These are phyloP conservation scores for Fusarium ramigenum DNA, from an alignment of 2,329 filamentous ascomycete species.

Conservation along the genomic window DNA sequence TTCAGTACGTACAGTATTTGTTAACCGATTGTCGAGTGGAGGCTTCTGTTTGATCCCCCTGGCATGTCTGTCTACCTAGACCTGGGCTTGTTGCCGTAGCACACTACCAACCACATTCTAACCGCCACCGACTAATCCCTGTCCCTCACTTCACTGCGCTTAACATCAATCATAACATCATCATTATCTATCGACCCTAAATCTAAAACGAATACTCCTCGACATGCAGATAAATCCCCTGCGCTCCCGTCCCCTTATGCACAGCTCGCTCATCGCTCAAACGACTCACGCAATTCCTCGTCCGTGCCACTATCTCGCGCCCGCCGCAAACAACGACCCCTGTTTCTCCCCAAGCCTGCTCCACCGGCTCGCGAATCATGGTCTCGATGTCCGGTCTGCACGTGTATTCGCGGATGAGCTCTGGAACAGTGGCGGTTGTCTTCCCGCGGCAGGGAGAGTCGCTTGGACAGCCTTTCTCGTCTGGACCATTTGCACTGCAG, in stretches of 20 bases:
- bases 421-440: slow-evolving; percentile 11
- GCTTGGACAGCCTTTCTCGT: slow-evolving; percentile 22
- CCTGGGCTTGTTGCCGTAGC: background rate
- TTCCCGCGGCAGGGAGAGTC: slow-evolving; percentile 20
- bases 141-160: background rate
- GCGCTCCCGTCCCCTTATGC: slow-evolving; percentile 71
- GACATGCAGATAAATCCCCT: slow-evolving; percentile 68
- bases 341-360: slow-evolving; percentile 69
- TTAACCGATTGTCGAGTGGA: background rate
- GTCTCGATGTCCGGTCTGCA: slow-evolving; percentile 60
- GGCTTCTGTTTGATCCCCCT: background rate
- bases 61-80: too few relatives aligned
- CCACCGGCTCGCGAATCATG: slow-evolving; percentile 64
- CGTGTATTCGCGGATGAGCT: slow-evolving; percentile 55
- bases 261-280: slow-evolving; percentile 70
- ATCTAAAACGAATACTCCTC: slow-evolving; percentile 67
- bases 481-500: slow-evolving; percentile 23
- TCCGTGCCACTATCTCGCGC: slow-evolving; percentile 60
- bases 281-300: slow-evolving; percentile 64
- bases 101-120: background rate
- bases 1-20: background rate
- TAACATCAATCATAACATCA: background rate
- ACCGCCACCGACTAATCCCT: slow-evolving; percentile 1
- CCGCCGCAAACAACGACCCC: slow-evolving; percentile 69
- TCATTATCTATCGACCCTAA: background rate